These are phyloP conservation scores for Nasturtium officinale DNA, from an alignment of 345 rosid genomes.

Conservation along the genomic window DNA sequence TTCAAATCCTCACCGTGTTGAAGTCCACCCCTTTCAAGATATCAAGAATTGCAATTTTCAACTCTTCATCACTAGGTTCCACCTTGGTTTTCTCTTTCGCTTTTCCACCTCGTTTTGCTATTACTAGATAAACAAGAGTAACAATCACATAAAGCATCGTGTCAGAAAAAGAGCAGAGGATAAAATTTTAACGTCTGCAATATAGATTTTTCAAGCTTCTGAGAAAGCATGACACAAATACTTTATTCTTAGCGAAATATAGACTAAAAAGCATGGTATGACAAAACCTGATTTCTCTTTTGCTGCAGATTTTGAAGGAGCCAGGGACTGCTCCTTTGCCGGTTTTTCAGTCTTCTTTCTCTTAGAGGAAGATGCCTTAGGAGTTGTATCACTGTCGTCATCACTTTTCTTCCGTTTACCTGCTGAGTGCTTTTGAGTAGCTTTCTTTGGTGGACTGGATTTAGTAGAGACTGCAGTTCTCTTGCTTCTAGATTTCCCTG, in stretches of 20 bases:
- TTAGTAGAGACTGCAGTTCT: constrained; percentile 44
- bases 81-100: constrained; percentile 59
- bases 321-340: constrained; percentile 44
- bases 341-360: constrained; percentile 54
- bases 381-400: constrained; percentile 60
- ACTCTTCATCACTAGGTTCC: constrained; percentile 63
- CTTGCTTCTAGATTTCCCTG: constrained; percentile 64
- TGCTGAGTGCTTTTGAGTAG: constrained; percentile 55
- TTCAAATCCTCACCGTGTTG: constrained; percentile 63
- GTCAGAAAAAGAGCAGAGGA: neutral
- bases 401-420: constrained; percentile 52
- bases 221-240: neutral
- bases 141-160: neutral
- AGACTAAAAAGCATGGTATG: neutral
- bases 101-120: constrained; percentile 59
- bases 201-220: constrained; percentile 15
- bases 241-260: neutral
- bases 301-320: constrained; percentile 46
- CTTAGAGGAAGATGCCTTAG: constrained; percentile 59
- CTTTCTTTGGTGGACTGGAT: constrained; percentile 57
- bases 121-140: constrained; percentile 27
- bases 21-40: constrained; percentile 87
- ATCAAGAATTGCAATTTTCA: constrained; percentile 69
- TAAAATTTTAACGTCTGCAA: neutral
- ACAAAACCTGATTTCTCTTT: constrained; percentile 54